Base-by-base conservation (phyloP, 2,329 filamentous ascomycete species). In the Lasiodiplodia sp. region DNA sequence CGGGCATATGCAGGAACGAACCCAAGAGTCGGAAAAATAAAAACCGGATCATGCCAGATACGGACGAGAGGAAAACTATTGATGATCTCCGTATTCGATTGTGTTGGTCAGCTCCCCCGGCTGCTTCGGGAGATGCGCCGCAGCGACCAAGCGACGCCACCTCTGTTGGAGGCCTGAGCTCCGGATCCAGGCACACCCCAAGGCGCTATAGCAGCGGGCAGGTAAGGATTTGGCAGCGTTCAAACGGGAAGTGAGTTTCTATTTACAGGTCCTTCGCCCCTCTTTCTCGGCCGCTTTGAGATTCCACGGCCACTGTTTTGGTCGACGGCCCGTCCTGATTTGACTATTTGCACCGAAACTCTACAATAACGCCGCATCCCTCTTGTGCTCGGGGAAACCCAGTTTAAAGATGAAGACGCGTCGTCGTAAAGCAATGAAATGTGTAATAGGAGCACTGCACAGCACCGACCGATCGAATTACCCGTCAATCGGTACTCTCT, bases 71-170 rank as follows among this genome's bases (percentile, higher is more conserved):
- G 5, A 11, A 34, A 18, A 38, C 53, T 57, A 57, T 57, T 57
- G 53, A 38, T 57, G 53, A 38, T 57, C 53, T 57, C 56, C 56
- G 56, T 60, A 47, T 60, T 47, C 56, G 56, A 18, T 11, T n/a
- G 11, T 60, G 37, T 47, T 47, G 40, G 40, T 10, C 40, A 21
- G 40, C 28, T 28, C 28, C 28, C 28, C 7, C 40, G 37, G 18
- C 28, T 60, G 12, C n/a, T 60, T 21, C 56, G 57, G 57, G 57
- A 62, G 40, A 49, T 62, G 57, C 34, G 34, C 34, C 56, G 12
- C 56, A 44, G 37, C 56, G 56, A 44, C 56, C 56, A 58, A n/a
- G 56, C 56, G 10, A 62, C 57, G 57, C 57, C 57, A 62, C 57
- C 18, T 16, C 34, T 7, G 18, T n/a, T 47, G 38, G 57, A 62